These are phyloP conservation scores for Eimeria zaria DNA, from an alignment of 169 alveolate species.

Conservation along the genomic window DNA sequence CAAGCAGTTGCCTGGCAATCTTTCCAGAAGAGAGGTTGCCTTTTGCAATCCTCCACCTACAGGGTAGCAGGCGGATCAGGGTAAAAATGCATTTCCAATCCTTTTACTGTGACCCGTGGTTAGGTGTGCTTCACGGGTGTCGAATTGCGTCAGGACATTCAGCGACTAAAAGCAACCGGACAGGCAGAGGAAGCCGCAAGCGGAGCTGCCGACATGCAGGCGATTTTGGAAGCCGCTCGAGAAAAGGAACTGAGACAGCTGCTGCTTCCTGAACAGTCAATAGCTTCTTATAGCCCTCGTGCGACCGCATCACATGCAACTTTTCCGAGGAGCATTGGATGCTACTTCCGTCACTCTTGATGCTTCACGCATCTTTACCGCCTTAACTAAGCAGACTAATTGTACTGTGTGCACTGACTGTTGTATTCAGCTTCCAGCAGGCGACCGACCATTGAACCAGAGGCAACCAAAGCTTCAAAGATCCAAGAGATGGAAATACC, in stretches of 20 bases:
- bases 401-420: not conserved
- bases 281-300: constrained; percentile 8
- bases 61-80: not conserved
- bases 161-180: not conserved
- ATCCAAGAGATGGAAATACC: not conserved
- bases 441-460: constrained; percentile 52
- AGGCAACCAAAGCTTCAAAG: not conserved
- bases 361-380: not conserved
- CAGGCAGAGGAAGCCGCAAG: not conserved
- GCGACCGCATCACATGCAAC: not conserved
- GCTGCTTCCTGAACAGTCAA: constrained; percentile 31
- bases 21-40: not conserved
- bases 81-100: no score
- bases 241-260: constrained; percentile 39
- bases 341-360: not conserved
- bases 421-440: constrained; percentile 21
- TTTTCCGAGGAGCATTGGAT: not conserved
- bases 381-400: not conserved
- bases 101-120: not conserved
- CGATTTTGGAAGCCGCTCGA: constrained; percentile 34
- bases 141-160: constrained; percentile 10
- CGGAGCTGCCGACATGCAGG: constrained; percentile 39
- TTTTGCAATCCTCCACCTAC: not conserved
- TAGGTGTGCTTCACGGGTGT: not conserved
- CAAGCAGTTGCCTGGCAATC: not conserved